Percentiles rank a stretch among this genome's conserved stretches.
Evolutionary conservation across 768 basidiomycete genomes (phyloP).

Genomic region (Pisolithus marmoratus): DNA sequence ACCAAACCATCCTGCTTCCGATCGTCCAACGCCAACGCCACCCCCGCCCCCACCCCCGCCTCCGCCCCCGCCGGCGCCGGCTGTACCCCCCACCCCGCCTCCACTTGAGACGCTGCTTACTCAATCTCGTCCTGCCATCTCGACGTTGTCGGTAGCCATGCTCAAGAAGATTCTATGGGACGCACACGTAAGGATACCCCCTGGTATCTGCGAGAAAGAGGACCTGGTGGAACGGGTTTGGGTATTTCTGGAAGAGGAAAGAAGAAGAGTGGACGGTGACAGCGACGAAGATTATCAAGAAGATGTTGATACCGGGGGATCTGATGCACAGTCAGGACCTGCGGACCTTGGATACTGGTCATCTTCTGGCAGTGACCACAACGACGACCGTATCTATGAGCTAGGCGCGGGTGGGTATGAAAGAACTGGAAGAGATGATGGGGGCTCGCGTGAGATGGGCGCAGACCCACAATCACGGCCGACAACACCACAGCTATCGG

Average conservation of each 20-base stretch:
- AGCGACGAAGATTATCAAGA: neutral
- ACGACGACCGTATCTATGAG: too few species aligned
- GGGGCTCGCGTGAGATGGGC: neutral
- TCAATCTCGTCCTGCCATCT: constrained; percentile 53
- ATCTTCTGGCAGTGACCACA: too few species aligned
- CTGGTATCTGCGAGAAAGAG: constrained; percentile 70
- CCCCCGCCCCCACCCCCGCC: too few species aligned
- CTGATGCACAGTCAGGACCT: too few species aligned
- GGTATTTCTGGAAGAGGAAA: constrained; percentile 59
- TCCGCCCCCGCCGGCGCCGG: constrained; percentile 32
- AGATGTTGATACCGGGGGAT: neutral
- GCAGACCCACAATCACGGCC: constrained; percentile 4
- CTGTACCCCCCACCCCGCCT: constrained; percentile 33
- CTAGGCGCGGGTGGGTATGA: too few species aligned
- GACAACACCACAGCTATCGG: constrained; percentile 7
- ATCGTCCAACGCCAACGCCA: constrained; percentile 19
- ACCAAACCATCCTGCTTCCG: constrained; percentile 6
- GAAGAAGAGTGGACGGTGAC: constrained; percentile 36
- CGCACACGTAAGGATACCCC: constrained; percentile 62
- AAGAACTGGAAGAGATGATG: neutral
- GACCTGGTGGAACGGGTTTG: constrained; percentile 73
- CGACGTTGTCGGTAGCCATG: constrained; percentile 57
- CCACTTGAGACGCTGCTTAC: constrained; percentile 64
- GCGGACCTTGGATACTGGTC: too few species aligned
- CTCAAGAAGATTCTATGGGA: constrained; percentile 77